These are phyloP conservation scores for Rosa rugosa DNA, from an alignment of 306 rosid genomes.

Conservation along the genomic window DNA sequence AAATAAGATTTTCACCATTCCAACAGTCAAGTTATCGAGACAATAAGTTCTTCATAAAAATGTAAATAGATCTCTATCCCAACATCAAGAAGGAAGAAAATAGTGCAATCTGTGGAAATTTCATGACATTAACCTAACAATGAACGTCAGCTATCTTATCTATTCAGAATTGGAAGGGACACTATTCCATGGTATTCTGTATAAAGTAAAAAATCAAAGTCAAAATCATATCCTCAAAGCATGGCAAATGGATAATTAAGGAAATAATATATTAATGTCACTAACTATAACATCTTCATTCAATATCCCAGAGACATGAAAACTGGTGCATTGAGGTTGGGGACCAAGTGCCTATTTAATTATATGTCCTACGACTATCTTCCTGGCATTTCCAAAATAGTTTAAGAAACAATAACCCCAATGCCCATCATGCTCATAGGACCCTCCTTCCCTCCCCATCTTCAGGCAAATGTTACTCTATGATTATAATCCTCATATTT, in stretches of 20 bases:
- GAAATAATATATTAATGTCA: neutral
- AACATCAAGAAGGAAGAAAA: neutral
- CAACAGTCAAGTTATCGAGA: neutral
- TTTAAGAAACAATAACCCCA: neutral
- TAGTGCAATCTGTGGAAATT: neutral
- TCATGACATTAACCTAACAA: neutral
- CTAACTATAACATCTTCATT: neutral
- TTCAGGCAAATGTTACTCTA: neutral
- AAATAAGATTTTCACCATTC: no score
- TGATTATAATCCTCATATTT: neutral
- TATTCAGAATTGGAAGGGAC: slow-evolving; percentile 24
- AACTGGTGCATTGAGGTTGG: no score
- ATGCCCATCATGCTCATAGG: neutral
- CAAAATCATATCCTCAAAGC: neutral
- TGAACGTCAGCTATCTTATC: slow-evolving; percentile 19
- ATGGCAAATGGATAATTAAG: no score
- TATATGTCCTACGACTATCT: neutral
- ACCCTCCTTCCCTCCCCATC: neutral
- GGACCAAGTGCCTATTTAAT: no score
- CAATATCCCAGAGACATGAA: neutral
- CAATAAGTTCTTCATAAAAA: no score
- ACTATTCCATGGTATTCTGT: neutral
- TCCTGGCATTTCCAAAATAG: neutral
- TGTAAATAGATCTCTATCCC: neutral
- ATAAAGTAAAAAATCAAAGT: neutral